phyloP scores from a whole-genome alignment of 345 rosid genomes.

The Angophora floribunda region DNA sequence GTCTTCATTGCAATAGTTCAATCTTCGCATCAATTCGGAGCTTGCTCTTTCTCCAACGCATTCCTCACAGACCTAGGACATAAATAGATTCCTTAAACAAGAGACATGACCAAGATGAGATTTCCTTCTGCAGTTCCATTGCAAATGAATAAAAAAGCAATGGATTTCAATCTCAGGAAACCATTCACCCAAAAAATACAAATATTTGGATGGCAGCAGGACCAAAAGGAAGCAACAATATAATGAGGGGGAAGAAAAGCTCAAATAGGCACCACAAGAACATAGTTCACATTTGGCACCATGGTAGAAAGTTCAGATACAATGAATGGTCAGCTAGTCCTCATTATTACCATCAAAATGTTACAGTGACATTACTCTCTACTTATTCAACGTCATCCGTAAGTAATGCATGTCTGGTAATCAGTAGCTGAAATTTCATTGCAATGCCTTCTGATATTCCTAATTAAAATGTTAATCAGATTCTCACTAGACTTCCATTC shows the following conservation, averaged over 20 bases:
- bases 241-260: not conserved
- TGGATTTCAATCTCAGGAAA: not conserved
- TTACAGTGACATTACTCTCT: not conserved
- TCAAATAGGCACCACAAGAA: not conserved
- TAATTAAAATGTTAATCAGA: not conserved
- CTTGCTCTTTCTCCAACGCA: conserved; percentile 97
- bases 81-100: not conserved
- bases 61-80: conserved; percentile 60
- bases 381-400: not conserved
- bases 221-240: not conserved
- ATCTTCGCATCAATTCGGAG: conserved; percentile 81
- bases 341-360: not conserved
- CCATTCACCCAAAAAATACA: not conserved
- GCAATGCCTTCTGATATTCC: not conserved
- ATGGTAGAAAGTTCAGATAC: not conserved
- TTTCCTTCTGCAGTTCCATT: not conserved
- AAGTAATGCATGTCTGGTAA: not conserved
- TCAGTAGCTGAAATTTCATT: not conserved
- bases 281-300: not conserved
- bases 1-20: conserved; percentile 67
- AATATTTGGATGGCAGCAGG: not conserved
- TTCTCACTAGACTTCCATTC: not conserved
- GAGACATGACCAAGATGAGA: not conserved
- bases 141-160: not conserved
- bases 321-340: not conserved